These are phyloP conservation scores for Crithidia bombi DNA, from an alignment of 208 protist genomes.

Conservation along the genomic window DNA sequence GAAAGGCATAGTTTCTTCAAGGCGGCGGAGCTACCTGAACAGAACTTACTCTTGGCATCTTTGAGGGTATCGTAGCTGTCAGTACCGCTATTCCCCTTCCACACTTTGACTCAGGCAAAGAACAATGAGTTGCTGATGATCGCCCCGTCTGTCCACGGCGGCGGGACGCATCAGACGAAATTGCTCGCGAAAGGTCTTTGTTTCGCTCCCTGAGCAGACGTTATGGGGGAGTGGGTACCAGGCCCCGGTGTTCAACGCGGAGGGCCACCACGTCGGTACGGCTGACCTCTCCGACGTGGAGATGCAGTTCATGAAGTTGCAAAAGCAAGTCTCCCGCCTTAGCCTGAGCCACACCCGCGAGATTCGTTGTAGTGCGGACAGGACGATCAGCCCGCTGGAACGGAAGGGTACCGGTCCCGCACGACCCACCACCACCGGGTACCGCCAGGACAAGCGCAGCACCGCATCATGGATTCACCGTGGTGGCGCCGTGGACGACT, in stretches of 20 bases:
- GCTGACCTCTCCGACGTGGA: slow-evolving; percentile 3
- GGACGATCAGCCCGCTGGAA: not conserved
- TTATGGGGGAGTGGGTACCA: slow-evolving; percentile 1
- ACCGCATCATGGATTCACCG: not conserved
- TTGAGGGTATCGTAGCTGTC: not conserved
- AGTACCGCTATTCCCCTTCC: not conserved
- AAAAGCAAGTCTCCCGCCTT: not conserved
- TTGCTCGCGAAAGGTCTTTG: too few species aligned
- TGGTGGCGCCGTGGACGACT: not conserved
- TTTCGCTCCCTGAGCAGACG: not conserved
- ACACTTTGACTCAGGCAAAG: not conserved
- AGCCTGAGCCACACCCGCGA: not conserved
- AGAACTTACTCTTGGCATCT: not conserved
- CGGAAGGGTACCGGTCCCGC: too few species aligned
- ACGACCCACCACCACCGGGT: too few species aligned
- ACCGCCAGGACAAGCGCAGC: not conserved
- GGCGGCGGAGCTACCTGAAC: not conserved
- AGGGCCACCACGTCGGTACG: not conserved
- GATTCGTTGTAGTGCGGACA: not conserved
- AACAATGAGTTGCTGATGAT: not conserved
- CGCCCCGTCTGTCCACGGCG: not conserved
- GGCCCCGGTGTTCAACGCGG: not conserved
- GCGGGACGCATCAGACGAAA: not conserved
- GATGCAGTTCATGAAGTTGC: not conserved
- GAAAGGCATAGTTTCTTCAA: not conserved